phyloP scores from a whole-genome alignment of 768 basidiomycete genomes.

The Boletus reticulatus region DNA sequence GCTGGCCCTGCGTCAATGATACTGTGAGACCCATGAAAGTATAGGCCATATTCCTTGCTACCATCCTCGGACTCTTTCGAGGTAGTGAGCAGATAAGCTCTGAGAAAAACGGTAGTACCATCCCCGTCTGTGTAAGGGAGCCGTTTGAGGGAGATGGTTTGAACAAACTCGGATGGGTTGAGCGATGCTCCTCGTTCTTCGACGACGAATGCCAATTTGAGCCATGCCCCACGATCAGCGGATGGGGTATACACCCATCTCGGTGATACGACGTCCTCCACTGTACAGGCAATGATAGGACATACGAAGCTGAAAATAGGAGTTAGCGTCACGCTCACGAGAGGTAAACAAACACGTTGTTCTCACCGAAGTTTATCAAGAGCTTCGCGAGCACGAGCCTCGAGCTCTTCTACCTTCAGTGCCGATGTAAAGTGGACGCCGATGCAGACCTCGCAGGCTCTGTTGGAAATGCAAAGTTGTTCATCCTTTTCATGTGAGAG shows the following conservation, averaged over 20 bases:
- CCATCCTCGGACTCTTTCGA: not conserved
- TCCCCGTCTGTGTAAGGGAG: slow-evolving; percentile 15
- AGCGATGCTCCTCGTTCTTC: slow-evolving; percentile 15
- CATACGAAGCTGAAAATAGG: slow-evolving; percentile 13
- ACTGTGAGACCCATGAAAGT: slow-evolving; percentile 22
- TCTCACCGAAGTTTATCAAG: slow-evolving; percentile 21
- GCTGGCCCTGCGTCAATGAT: slow-evolving; percentile 24
- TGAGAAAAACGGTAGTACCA: slow-evolving; percentile 1
- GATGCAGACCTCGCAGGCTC: slow-evolving; percentile 16
- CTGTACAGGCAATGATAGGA: slow-evolving; percentile 17
- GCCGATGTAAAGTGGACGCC: slow-evolving; percentile 17
- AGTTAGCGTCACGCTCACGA: too few species aligned
- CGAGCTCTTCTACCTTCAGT: slow-evolving; percentile 3
- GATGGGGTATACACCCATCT: slow-evolving; percentile 23
- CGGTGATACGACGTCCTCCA: slow-evolving; percentile 11
- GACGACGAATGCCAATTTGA: slow-evolving; percentile 17
- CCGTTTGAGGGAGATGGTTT: slow-evolving; percentile 11
- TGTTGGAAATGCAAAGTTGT: not conserved
- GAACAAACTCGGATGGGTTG: slow-evolving; percentile 17
- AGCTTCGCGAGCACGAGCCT: slow-evolving; percentile 7
- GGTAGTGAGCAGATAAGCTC: slow-evolving; percentile 11
- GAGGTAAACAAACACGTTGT: too few species aligned
- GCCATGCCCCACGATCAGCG: slow-evolving; percentile 21
- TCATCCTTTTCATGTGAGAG: not conserved
- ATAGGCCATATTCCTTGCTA: slow-evolving; percentile 16